phyloP scores from a whole-genome alignment of 2,329 filamentous ascomycete genomes.

The Neonectria magnoliae region DNA sequence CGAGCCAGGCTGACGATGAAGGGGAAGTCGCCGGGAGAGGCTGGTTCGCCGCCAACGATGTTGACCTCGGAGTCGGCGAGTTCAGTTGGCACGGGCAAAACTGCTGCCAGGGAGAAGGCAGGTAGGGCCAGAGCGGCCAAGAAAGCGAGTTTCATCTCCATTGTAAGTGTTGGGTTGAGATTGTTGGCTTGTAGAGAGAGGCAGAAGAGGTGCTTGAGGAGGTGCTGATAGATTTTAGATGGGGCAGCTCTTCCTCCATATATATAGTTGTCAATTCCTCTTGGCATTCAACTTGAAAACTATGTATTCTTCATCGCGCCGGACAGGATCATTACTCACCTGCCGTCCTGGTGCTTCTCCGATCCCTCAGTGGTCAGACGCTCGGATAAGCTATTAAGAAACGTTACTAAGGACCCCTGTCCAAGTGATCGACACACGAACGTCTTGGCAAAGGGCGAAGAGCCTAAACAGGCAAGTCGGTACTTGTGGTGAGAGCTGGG shows the following conservation, averaged over 20 bases:
- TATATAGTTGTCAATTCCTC: neutral
- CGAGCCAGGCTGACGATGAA: conserved; percentile 44
- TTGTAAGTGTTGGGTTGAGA: conserved; percentile 2
- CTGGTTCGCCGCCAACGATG: conserved; percentile 42
- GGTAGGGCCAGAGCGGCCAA: conserved; percentile 13
- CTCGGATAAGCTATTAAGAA: neutral
- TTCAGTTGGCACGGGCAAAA: conserved; percentile 20
- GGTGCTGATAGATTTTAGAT: neutral
- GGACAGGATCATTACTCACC: neutral
- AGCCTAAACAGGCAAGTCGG: neutral
- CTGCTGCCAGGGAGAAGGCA: conserved; percentile 25
- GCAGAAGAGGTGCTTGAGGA: conserved; percentile 13
- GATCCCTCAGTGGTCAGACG: neutral
- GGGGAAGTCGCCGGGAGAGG: conserved; percentile 44
- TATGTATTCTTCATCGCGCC: too few relatives aligned
- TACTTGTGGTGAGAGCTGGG: neutral
- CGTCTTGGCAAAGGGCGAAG: neutral
- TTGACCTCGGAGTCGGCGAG: neutral
- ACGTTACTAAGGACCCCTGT: neutral
- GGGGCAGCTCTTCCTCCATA: neutral
- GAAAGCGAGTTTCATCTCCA: conserved; percentile 28
- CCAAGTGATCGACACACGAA: neutral
- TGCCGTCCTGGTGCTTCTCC: neutral
- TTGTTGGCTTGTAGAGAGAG: conserved; percentile 1
- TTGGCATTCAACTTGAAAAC: neutral